A percentile compares a stretch with the other conserved stretches of the same genome.
phyloP scores from a whole-genome alignment of 192 early-diverging fungal species.

The Umbelopsis isabellina region DNA sequence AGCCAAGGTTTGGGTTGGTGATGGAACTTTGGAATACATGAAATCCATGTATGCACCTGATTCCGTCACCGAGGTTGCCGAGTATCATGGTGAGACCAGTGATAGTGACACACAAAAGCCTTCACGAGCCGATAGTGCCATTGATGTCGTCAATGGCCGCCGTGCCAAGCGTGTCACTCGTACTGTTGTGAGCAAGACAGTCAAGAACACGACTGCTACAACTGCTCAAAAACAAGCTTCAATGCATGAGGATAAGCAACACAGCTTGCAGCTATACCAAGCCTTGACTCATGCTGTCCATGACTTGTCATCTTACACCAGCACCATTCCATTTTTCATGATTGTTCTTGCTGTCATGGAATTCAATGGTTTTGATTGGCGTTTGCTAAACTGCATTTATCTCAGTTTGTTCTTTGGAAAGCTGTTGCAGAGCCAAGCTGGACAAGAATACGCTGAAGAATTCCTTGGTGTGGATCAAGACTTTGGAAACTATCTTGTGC shows the following conservation, averaged over 20 bases:
- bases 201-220: neutral
- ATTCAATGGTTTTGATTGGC: slow-evolving; percentile 36
- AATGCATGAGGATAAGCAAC: slow-evolving; percentile 25
- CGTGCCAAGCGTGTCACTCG: slow-evolving; percentile 2
- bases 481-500: neutral
- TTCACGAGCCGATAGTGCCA: slow-evolving; percentile 38
- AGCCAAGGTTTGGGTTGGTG: slow-evolving; percentile 40
- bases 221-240: slow-evolving; percentile 14
- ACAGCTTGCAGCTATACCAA: slow-evolving; percentile 10
- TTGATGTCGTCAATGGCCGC: slow-evolving; percentile 26
- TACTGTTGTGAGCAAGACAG: slow-evolving; percentile 10
- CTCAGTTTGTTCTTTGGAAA: slow-evolving; percentile 35
- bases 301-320: slow-evolving; percentile 31
- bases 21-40: slow-evolving; percentile 33
- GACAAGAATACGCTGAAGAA: slow-evolving; percentile 18
- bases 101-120: slow-evolving; percentile 29
- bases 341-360: slow-evolving; percentile 37
- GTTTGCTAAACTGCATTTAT: slow-evolving; percentile 39
- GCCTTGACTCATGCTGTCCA: slow-evolving; percentile 30
- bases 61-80: neutral
- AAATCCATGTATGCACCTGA: slow-evolving; percentile 10
- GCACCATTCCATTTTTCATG: slow-evolving; percentile 32
- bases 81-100: slow-evolving; percentile 20
- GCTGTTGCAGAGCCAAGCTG: slow-evolving; percentile 30
- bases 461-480: neutral